These are phyloP conservation scores for Leucosporidium creatinivorum DNA, from an alignment of 768 basidiomycete species.

Conservation along the genomic window DNA sequence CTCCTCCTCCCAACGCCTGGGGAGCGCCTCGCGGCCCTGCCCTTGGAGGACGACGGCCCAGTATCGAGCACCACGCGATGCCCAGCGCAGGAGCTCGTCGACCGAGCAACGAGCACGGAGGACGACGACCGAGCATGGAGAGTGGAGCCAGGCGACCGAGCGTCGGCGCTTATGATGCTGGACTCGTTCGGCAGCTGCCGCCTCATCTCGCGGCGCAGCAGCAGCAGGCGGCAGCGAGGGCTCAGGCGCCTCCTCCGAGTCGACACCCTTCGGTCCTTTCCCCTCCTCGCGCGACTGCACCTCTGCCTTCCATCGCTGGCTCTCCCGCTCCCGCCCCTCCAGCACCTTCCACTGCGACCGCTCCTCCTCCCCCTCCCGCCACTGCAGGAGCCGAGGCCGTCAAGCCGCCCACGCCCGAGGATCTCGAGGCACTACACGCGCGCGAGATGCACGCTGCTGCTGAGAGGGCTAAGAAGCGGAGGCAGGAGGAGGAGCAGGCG, in stretches of 20 bases:
- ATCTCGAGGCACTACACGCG: conserved; percentile 38
- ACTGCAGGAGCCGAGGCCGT: conserved; percentile 1
- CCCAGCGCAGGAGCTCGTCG: not conserved
- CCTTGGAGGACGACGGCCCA: not conserved
- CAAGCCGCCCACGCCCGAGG: conserved; percentile 7
- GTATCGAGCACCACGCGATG: not conserved
- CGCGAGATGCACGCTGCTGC: conserved; percentile 69
- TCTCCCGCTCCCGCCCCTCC: conserved; percentile 38
- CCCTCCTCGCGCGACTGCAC: not conserved
- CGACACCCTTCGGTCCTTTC: not conserved
- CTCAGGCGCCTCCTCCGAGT: conserved; percentile 1
- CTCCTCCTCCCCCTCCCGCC: not conserved
- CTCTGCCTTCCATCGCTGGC: conserved; percentile 42
- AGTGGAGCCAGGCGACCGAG: not conserved
- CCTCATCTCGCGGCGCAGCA: conserved; percentile 47
- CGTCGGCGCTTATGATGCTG: not conserved
- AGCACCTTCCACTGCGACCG: not conserved
- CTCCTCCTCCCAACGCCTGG: conserved; percentile 7
- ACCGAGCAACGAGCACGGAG: conserved; percentile 3
- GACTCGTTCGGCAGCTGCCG: conserved; percentile 48
- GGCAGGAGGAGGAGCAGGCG: conserved; percentile 75
- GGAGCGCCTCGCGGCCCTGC: not conserved
- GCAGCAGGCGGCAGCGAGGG: conserved; percentile 32
- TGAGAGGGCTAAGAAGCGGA: conserved; percentile 68
- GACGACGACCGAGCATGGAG: not conserved